phyloP scores from a whole-genome alignment of 2,329 filamentous ascomycete genomes.

The Tolypocladium capitatum region DNA sequence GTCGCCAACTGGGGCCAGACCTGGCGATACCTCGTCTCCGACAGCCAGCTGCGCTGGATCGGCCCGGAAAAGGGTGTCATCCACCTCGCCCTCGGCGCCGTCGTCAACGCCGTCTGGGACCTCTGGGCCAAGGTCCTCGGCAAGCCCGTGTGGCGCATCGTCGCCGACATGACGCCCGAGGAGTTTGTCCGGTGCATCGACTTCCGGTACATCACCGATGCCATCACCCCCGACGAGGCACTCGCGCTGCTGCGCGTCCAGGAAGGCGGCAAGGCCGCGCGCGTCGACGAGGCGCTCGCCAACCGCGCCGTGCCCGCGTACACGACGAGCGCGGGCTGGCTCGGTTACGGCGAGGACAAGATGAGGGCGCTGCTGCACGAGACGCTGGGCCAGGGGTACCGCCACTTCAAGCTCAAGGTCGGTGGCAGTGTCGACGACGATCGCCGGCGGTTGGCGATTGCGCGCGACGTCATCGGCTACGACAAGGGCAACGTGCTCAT shows the following conservation, averaged over 20 bases:
- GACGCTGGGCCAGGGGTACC: constrained; percentile 64
- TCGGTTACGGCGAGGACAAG: constrained; percentile 83
- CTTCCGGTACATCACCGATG: constrained; percentile 89
- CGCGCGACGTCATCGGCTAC: constrained; percentile 67
- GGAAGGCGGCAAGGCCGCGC: constrained; percentile 53
- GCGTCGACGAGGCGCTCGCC: constrained; percentile 60
- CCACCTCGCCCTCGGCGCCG: constrained; percentile 76
- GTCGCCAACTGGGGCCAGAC: constrained; percentile 74
- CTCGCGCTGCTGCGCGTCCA: constrained; percentile 53
- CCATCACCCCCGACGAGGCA: constrained; percentile 77
- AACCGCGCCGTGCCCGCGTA: constrained; percentile 76
- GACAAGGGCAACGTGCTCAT: constrained; percentile 76
- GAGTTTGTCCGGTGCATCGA: constrained; percentile 82
- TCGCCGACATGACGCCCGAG: constrained; percentile 80
- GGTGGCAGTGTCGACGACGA: constrained; percentile 62
- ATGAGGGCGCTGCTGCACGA: constrained; percentile 63
- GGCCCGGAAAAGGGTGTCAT: constrained; percentile 91
- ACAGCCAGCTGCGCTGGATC: constrained; percentile 86
- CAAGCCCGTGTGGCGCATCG: constrained; percentile 84
- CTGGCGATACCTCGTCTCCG: constrained; percentile 83
- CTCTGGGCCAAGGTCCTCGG: constrained; percentile 80
- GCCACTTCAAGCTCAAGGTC: constrained; percentile 86
- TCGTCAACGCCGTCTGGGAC: constrained; percentile 89
- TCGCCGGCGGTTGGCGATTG: constrained; percentile 55
- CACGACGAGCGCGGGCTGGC: constrained; percentile 80